These are phyloP conservation scores for Boletus reticuloceps DNA, from an alignment of 768 basidiomycete species.

Conservation along the genomic window DNA sequence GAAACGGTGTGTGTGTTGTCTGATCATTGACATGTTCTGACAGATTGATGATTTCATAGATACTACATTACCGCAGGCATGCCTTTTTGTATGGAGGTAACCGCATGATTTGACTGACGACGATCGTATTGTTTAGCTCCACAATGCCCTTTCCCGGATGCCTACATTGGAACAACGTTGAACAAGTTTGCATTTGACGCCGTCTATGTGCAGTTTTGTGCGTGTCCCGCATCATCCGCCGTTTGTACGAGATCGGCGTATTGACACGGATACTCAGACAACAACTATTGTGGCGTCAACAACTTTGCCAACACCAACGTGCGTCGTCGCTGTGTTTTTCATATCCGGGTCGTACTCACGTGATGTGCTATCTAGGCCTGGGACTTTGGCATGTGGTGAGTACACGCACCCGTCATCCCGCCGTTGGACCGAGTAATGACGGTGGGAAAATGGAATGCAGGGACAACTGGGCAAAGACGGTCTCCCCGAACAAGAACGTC, in stretches of 20 bases:
- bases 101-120: slow-evolving; percentile 2
- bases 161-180: slow-evolving; percentile 41
- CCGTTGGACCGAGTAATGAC: no score
- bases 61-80: slow-evolving; percentile 46
- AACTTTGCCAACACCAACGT: slow-evolving; percentile 44
- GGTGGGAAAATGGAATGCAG: slow-evolving; percentile 16
- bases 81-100: neutral
- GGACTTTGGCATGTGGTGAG: slow-evolving; percentile 41
- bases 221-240: neutral
- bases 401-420: neutral
- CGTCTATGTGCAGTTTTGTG: slow-evolving; percentile 51
- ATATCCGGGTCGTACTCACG: neutral
- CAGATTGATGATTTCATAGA: slow-evolving; percentile 14
- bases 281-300: slow-evolving; percentile 42
- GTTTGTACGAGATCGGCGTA: neutral
- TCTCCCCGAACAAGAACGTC: slow-evolving; percentile 43
- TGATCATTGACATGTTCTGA: neutral
- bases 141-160: slow-evolving; percentile 49
- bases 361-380: slow-evolving; percentile 37
- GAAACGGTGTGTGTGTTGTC: slow-evolving; percentile 21
- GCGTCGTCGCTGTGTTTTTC: slow-evolving; percentile 1
- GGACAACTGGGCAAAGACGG: slow-evolving; percentile 45
- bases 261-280: slow-evolving; percentile 32
- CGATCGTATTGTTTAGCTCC: slow-evolving; percentile 22
- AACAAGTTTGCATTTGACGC: slow-evolving; percentile 46